Percentiles rank a stretch among this genome's conserved stretches.
Evolutionary conservation across 345 rosid genomes (phyloP).

Genomic region (Boechera divaricarpa): DNA sequence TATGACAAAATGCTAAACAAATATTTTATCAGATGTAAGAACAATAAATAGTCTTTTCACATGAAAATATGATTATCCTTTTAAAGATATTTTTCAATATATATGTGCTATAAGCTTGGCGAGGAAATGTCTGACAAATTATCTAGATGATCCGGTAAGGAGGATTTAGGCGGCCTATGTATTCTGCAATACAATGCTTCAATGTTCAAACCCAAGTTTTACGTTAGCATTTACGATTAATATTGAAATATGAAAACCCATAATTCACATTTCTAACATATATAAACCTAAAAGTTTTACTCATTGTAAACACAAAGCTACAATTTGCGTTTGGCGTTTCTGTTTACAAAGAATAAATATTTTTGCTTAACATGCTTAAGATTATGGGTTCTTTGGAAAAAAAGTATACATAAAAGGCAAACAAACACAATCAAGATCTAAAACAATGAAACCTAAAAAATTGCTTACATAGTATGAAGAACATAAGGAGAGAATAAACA

Average conservation of each 20-base stretch:
- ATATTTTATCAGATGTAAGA: not conserved
- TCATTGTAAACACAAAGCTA: not conserved
- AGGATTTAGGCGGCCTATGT: not conserved
- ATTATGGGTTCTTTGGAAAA: not conserved
- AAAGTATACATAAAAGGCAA: not conserved
- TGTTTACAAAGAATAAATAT: not conserved
- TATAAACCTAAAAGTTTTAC: not conserved
- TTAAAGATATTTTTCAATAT: not conserved
- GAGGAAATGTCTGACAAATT: not conserved
- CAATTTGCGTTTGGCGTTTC: not conserved
- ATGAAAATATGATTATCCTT: not conserved
- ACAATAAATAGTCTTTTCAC: not conserved
- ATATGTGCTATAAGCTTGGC: not conserved
- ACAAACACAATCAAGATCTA: not conserved
- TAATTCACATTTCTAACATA: not conserved
- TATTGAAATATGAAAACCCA: not conserved
- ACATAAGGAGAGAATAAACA: conserved; percentile 4
- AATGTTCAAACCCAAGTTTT: not conserved
- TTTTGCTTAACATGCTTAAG: not conserved
- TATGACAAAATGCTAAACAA: not conserved
- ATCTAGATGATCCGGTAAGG: not conserved
- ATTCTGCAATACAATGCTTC: not conserved
- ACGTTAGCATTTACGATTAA: not conserved
- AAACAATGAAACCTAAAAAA: not conserved
- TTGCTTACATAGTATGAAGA: not conserved